A percentile compares a stretch with the other conserved stretches of the same genome.
Evolutionary conservation across 2,329 filamentous ascomycete species (phyloP).

Genomic region (Scytalidium sp.): DNA sequence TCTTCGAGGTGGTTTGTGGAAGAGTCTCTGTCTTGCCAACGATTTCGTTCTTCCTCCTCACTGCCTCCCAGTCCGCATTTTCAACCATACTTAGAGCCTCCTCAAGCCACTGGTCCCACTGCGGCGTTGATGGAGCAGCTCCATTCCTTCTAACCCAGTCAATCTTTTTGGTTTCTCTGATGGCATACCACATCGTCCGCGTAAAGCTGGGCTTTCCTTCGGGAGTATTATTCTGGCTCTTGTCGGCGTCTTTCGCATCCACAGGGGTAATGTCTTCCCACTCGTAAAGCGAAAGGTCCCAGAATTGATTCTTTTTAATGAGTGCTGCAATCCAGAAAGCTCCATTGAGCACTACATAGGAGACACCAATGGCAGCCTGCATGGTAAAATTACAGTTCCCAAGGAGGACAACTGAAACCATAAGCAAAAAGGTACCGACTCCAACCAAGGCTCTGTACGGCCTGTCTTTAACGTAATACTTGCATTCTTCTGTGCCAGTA

Average conservation of each 20-base stretch:
- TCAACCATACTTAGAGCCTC: slow-evolving; percentile 40
- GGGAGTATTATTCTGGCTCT: slow-evolving; percentile 27
- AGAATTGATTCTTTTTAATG: slow-evolving; percentile 43
- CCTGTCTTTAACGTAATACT: slow-evolving; percentile 45
- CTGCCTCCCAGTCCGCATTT: slow-evolving; percentile 41
- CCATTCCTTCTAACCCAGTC: slow-evolving; percentile 52
- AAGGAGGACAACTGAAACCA: slow-evolving; percentile 58
- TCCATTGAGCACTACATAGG: slow-evolving; percentile 58
- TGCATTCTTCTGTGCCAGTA: slow-evolving; percentile 56
- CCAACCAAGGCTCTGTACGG: slow-evolving; percentile 54
- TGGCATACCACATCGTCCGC: slow-evolving; percentile 56
- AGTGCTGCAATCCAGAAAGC: slow-evolving; percentile 48
- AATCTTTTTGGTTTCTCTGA: slow-evolving; percentile 48
- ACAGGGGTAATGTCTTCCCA: slow-evolving; percentile 37
- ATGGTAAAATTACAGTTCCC: slow-evolving; percentile 57
- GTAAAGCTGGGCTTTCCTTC: slow-evolving; percentile 50
- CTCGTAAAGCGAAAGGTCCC: slow-evolving; percentile 54
- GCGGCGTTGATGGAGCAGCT: slow-evolving; percentile 47
- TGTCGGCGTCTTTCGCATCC: slow-evolving; percentile 35
- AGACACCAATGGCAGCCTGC: slow-evolving; percentile 54
- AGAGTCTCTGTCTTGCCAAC: slow-evolving; percentile 28
- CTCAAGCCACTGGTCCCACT: slow-evolving; percentile 53
- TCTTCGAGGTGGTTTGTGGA: slow-evolving; percentile 3
- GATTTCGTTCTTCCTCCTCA: slow-evolving; percentile 46
- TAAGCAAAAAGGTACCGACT: slow-evolving; percentile 55